A percentile compares a stretch with the other conserved stretches of the same genome.
These are phyloP conservation scores for Stephanodiscus triporus DNA, from an alignment of 108 stramenopile genomes.

Conservation along the genomic window DNA sequence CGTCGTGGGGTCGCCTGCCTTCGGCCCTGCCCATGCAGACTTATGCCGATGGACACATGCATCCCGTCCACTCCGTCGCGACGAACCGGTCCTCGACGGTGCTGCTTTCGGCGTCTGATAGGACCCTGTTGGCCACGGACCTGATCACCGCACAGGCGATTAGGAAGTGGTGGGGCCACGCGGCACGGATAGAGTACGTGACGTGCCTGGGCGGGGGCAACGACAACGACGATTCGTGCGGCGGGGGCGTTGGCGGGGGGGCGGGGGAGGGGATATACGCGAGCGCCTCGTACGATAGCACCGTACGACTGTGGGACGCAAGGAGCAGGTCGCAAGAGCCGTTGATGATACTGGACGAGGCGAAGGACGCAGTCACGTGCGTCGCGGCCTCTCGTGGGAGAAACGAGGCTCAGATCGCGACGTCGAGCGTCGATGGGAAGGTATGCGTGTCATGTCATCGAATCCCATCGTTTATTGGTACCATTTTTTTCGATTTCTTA, in stretches of 20 bases:
- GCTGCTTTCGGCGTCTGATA: constrained; percentile 68
- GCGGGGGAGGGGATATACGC: constrained; percentile 57
- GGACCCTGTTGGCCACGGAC: constrained; percentile 72
- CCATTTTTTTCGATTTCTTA: neutral
- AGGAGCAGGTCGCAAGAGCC: constrained; percentile 58
- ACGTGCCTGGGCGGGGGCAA: constrained; percentile 37
- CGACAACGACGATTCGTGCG: constrained; percentile 4
- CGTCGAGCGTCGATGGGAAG: constrained; percentile 78
- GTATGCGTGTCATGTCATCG: constrained; percentile 15
- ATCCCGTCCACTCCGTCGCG: constrained; percentile 66
- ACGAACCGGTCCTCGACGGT: constrained; percentile 45
- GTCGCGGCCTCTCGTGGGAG: constrained; percentile 38
- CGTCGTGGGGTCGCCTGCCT: constrained; percentile 38
- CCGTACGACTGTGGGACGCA: constrained; percentile 81
- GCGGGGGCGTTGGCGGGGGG: neutral
- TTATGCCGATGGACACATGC: constrained; percentile 69
- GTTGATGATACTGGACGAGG: constrained; percentile 73
- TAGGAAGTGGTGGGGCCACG: constrained; percentile 69
- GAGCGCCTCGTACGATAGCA: constrained; percentile 78
- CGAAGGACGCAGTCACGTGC: constrained; percentile 80
- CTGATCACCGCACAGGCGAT: constrained; percentile 65
- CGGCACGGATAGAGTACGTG: constrained; percentile 75
- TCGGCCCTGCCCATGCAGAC: constrained; percentile 79
- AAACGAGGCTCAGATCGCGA: constrained; percentile 44
- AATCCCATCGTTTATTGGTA: neutral